Evolutionary conservation across 2,329 filamentous ascomycete species (phyloP), one percentile per base, ranked within the genome.

Genomic region (Pseudogymnoascus sp.): DNA sequence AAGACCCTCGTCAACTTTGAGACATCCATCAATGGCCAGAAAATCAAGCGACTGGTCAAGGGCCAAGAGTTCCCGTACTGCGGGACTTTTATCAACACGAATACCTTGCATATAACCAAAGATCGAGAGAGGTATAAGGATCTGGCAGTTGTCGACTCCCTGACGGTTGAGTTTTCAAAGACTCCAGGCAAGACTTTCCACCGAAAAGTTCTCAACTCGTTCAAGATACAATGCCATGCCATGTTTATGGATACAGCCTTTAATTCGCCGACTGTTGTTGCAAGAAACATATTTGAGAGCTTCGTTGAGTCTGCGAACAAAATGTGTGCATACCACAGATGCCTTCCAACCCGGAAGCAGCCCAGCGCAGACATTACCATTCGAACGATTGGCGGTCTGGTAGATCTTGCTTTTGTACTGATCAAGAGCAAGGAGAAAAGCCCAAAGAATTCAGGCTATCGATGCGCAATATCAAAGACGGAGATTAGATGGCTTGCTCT

Each of bases 1-100:
- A 99, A 99, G 78, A 95, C 87, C 38, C 78, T 96, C 63, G 84
- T 88, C 63, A 99, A 96, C 74, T 97, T 97, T 72, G 83, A 89
- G 19, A 78, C 88, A 59, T 72, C 72, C 0, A 76, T 92, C 42
- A 76, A 81, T 31, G 85, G 81, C 0, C 71, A 73, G 7, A 74
- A 77, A 31, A 80, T 90, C 40, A 77, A 79, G 3, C 79, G 81
- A 40, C 70, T 84, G 40, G 78, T 77, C 65, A 73, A 73, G 1
- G 70, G 69, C 0, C 44, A 11, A 21, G 68, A 68, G n/a, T 97
- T 99, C 73, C 91, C 93, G 0, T 99, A 96, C 75, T 97, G 95
- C 71, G 95, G 95, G 40, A 84, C 85, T 44, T 75, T 85, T 15
- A 91, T 99, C 69, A 79, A 96, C 71, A 90, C 86, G 17, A 77